Evolutionary conservation across 192 early-diverging fungal species (phyloP), one percentile per base, ranked within the genome.

Genomic region (Umbelopsis isabellina): DNA sequence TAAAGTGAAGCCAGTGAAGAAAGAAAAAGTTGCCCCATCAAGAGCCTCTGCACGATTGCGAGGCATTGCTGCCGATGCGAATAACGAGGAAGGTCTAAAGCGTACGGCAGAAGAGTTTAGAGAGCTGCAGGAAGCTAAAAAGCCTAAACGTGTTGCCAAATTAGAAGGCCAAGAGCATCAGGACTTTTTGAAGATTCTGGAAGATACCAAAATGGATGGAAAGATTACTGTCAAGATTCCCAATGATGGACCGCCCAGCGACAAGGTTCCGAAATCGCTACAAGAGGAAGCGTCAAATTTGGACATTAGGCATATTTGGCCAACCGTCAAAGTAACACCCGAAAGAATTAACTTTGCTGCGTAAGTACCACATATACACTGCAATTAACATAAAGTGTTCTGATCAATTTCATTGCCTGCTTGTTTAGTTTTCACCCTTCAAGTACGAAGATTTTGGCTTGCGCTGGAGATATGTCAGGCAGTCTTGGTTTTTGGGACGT

Each of bases 401-500:
- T 41, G 58, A 65, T 65, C 9, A 1, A 33, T 22, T 8, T 1
- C 11, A 4, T 13, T 21, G 5, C 10, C 1, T 41, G 37, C 2
- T 41, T 41, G 6, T 51, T 83, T 70, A 85, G 85, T 10, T 70
- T 87, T 15, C 87, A 91, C 49, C 87, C 86, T 51, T 83, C 81
- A 21, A 71, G 35, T 9, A 79, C 76, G 21, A 87, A 87, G 69
- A 33, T 91, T 21, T 41, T 89, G 21, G 86, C 72, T 13, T 80
- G 77, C 52, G 82, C 74, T 12, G 84, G 85, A 1, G 86, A 85
- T 58, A 79, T 83, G 25, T 51, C 65, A 1, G 87, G 88, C 21
- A 75, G 79, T 50, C 55, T 90, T 10, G 77, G 85, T 11, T 85
- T 91, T 46, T 91, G 89, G 86, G 82, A 88, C 51, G 65, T 89